Percentiles rank a stretch among this genome's conserved stretches.
Evolutionary conservation across 495 filamentous ascomycete species (phyloP).

Genomic region (Penicillium robsamsonii): DNA sequence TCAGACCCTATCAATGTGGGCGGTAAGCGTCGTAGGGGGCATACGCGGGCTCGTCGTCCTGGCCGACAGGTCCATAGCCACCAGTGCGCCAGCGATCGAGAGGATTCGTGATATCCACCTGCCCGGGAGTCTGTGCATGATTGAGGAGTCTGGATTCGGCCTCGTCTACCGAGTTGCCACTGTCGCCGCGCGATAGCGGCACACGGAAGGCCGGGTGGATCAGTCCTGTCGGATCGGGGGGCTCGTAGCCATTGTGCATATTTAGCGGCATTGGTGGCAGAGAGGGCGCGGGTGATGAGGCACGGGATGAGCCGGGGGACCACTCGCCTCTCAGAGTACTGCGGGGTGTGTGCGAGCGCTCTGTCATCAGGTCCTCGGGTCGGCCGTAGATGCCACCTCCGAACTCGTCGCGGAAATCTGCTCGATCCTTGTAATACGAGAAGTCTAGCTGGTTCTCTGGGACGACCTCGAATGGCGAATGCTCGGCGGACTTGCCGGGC

Average conservation of each 20-base stretch:
- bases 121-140: constrained; percentile 40
- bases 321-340: constrained; percentile 45
- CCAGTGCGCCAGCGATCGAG: constrained; percentile 48
- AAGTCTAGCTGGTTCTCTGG: constrained; percentile 90
- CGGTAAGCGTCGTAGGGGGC: constrained; percentile 47
- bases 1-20: constrained; percentile 23
- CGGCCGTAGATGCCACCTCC: constrained; percentile 76
- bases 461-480: constrained; percentile 78
- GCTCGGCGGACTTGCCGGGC: constrained; percentile 60
- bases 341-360: constrained; percentile 65
- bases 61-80: constrained; percentile 48
- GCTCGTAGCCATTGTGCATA: constrained; percentile 29
- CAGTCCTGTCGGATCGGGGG: constrained; percentile 19
- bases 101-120: constrained; percentile 23
- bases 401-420: constrained; percentile 84
- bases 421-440: constrained; percentile 81
- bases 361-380: constrained; percentile 59
- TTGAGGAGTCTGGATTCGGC: constrained; percentile 46
- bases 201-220: constrained; percentile 42
- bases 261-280: constrained; percentile 32
- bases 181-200: constrained; percentile 31
- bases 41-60: constrained; percentile 36
- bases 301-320: constrained; percentile 45
- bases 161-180: constrained; percentile 36
- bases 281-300: constrained; percentile 47